A percentile compares a stretch with the other conserved stretches of the same genome.
phyloP scores from a whole-genome alignment of 345 rosid genomes.

The Corchorus olitorius region DNA sequence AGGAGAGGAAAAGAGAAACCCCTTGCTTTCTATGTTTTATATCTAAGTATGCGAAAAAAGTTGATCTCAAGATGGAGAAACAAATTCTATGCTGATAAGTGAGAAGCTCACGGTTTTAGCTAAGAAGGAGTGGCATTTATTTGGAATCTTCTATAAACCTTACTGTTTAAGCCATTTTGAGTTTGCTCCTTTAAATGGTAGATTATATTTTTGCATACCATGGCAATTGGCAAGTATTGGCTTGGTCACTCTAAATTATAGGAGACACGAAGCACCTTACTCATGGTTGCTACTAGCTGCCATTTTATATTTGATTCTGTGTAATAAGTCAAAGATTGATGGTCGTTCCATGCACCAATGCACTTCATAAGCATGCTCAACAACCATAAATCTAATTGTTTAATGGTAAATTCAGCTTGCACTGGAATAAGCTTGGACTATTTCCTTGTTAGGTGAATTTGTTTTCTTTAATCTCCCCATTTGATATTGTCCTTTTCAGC shows the following conservation, averaged over 20 bases:
- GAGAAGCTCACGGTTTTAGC: not conserved
- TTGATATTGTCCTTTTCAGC: not conserved
- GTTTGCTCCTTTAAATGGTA: not conserved
- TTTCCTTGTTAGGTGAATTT: not conserved
- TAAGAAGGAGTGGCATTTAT: not conserved
- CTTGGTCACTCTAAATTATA: not conserved
- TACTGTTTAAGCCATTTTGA: not conserved
- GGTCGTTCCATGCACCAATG: not conserved
- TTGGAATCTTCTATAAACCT: slow-evolving; percentile 1
- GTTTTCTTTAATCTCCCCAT: slow-evolving; percentile 14
- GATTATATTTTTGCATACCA: not conserved
- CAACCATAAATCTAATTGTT: slow-evolving; percentile 1
- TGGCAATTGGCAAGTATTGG: not conserved
- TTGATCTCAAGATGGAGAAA: not conserved
- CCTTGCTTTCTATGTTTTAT: not conserved
- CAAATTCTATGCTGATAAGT: not conserved
- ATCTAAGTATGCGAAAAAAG: not conserved
- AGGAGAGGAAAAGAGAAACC: too few species aligned
- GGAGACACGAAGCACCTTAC: not conserved
- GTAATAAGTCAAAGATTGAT: not conserved
- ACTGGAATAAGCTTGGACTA: not conserved
- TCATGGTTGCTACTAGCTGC: not conserved
- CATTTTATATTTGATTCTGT: not conserved
- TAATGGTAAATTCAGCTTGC: slow-evolving; percentile 2
- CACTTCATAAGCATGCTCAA: not conserved